phyloP scores from a whole-genome alignment of 352 stramenopile species.

The Pythium monospermum region DNA sequence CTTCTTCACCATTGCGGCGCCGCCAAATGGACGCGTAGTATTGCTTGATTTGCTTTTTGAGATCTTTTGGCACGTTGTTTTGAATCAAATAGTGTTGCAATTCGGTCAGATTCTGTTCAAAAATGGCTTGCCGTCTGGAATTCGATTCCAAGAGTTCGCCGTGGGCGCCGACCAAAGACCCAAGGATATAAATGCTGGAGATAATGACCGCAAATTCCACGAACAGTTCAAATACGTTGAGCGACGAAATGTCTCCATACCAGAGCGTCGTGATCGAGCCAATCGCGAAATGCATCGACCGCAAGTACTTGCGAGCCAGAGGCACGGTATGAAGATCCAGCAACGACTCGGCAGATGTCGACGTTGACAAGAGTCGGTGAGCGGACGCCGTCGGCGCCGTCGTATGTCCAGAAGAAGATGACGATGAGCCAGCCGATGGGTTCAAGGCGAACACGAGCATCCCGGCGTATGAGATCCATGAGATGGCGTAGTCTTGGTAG shows the following conservation, averaged over 20 bases:
- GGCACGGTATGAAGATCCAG: conserved; percentile 27
- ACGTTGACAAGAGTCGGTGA: too few relatives aligned
- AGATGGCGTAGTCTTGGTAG: conserved; percentile 31
- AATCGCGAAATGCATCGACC: conserved; percentile 55
- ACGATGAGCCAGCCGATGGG: conserved; percentile 5
- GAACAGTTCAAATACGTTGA: conserved; percentile 59
- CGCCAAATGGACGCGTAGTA: conserved; percentile 67
- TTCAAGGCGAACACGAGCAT: conserved; percentile 37
- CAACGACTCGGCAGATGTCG: conserved; percentile 3
- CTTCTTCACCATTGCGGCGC: conserved; percentile 42
- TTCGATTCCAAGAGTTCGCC: conserved; percentile 46
- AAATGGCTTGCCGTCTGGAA: conserved; percentile 38
- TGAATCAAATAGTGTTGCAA: conserved; percentile 68
- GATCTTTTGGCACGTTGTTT: conserved; percentile 55
- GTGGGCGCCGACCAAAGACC: conserved; percentile 52
- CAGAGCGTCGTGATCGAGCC: conserved; percentile 67
- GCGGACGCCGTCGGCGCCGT: too few relatives aligned
- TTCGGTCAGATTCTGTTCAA: conserved; percentile 61
- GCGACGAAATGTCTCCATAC: conserved; percentile 63
- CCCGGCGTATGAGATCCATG: conserved; percentile 51
- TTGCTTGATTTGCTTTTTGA: conserved; percentile 68
- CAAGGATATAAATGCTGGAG: conserved; percentile 69
- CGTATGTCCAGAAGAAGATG: conserved; percentile 3
- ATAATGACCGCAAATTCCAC: conserved; percentile 53
- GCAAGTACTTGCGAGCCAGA: conserved; percentile 54